A percentile compares a stretch with the other conserved stretches of the same genome.
Evolutionary conservation across 306 rosid species (phyloP).

Genomic region (Prunus dulcis): DNA sequence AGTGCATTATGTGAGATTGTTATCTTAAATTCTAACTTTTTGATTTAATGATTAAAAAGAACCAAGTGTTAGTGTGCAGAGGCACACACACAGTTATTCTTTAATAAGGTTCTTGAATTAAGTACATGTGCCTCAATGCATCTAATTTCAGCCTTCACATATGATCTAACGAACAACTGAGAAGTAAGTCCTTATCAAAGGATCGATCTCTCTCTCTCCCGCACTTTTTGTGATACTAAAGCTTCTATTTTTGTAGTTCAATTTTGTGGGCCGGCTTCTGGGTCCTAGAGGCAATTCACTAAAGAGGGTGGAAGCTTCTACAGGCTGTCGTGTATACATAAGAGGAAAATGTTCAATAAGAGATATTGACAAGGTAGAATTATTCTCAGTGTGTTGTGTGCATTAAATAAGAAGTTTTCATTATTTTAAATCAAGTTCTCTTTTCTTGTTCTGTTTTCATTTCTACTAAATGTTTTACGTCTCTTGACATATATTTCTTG

Average conservation of each 20-base stretch:
- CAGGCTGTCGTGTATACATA: slow-evolving; percentile 83
- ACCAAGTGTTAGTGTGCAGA: background rate
- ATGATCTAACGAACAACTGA: background rate
- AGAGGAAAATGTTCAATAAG: slow-evolving; percentile 85
- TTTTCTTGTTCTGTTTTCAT: background rate
- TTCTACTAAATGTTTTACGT: background rate
- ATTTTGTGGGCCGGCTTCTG: slow-evolving; percentile 83
- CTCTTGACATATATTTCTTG: slow-evolving; percentile 20
- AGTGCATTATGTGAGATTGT: background rate
- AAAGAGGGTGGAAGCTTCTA: slow-evolving; percentile 82
- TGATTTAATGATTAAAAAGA: slow-evolving; percentile 10
- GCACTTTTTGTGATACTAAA: slow-evolving; percentile 12
- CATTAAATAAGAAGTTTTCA: background rate
- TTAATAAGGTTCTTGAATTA: background rate
- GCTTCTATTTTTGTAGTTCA: slow-evolving; percentile 47
- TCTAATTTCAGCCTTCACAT: background rate
- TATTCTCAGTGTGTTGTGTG: background rate
- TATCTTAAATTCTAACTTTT: background rate
- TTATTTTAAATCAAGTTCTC: background rate
- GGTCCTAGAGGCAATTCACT: slow-evolving; percentile 86
- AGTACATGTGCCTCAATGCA: background rate
- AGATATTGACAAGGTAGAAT: slow-evolving; percentile 56
- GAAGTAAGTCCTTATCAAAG: background rate
- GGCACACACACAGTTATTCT: background rate
- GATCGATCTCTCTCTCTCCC: background rate